phyloP scores from a whole-genome alignment of 805 yeast species.

The Hanseniaspora occidentalis region DNA sequence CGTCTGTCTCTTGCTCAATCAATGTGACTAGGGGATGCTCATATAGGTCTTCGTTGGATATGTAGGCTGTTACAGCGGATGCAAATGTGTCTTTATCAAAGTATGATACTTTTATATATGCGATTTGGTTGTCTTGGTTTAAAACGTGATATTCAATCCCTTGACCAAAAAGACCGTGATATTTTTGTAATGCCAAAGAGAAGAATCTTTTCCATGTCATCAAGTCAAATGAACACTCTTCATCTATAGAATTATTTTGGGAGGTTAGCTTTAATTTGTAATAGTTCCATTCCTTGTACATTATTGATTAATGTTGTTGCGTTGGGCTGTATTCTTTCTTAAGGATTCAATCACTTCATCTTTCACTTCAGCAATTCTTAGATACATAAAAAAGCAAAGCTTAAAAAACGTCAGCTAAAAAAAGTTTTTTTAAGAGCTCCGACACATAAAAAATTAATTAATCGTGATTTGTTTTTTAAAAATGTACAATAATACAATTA shows the following conservation, averaged over 20 bases:
- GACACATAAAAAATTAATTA: no score
- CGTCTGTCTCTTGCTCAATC: constrained; percentile 14
- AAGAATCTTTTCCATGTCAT: constrained; percentile 30
- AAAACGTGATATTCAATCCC: constrained; percentile 26
- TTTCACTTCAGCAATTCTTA: no score
- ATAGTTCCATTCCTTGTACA: constrained; percentile 3
- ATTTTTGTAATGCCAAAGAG: constrained; percentile 22
- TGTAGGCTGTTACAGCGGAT: constrained; percentile 23
- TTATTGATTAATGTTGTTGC: not conserved
- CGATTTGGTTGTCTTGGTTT: constrained; percentile 13
- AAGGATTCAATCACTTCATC: not conserved
- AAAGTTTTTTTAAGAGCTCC: no score
- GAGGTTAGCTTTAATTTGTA: constrained; percentile 10
- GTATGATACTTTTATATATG: constrained; percentile 18
- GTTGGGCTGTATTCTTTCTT: not conserved
- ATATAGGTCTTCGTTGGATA: constrained; percentile 19
- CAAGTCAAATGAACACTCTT: constrained; percentile 17
- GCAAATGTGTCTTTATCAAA: constrained; percentile 20
- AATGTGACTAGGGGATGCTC: constrained; percentile 16
- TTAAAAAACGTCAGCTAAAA: no score
- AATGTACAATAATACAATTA: no score
- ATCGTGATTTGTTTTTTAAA: no score
- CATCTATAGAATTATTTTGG: constrained; percentile 12
- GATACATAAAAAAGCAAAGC: no score
- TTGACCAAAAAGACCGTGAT: constrained; percentile 31